Evolutionary conservation across 495 filamentous ascomycete species (phyloP).

Genomic region (Penicillium simplicissimum): DNA sequence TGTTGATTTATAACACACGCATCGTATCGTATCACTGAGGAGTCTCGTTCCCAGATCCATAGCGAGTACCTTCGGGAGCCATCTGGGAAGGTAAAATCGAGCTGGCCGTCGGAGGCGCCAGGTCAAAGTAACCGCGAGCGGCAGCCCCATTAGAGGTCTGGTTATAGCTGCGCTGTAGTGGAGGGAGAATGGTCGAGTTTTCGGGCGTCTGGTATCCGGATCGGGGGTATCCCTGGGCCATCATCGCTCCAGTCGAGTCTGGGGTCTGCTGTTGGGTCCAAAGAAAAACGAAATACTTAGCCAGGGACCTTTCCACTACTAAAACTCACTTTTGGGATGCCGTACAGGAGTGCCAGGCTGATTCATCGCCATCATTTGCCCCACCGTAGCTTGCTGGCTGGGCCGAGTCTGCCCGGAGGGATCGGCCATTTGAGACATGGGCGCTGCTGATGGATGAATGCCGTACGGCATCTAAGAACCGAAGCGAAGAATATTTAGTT

Average conservation of each 20-base stretch:
- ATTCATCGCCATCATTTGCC: constrained; percentile 44
- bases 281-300: constrained; percentile 32
- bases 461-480: constrained; percentile 39
- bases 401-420: constrained; percentile 39
- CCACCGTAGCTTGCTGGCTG: constrained; percentile 45
- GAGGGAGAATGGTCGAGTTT: constrained; percentile 40
- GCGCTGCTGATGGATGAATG: constrained; percentile 33
- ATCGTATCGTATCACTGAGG: constrained; percentile 31
- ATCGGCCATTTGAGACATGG: constrained; percentile 42
- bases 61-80: constrained; percentile 39
- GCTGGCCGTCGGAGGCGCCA: constrained; percentile 37
- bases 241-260: constrained; percentile 45
- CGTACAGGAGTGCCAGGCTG: constrained; percentile 49
- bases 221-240: constrained; percentile 43
- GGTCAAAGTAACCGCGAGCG: constrained; percentile 39
- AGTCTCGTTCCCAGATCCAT: constrained; percentile 39
- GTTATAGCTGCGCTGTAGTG: constrained; percentile 40
- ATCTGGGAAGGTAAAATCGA: constrained; percentile 46
- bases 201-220: constrained; percentile 33
- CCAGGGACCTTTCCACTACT: constrained; percentile 26
- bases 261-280: constrained; percentile 33
- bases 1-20: not conserved
- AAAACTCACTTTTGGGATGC: constrained; percentile 32
- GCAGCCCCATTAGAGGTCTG: constrained; percentile 36
- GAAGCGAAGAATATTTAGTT: not conserved